phyloP scores from a whole-genome alignment of 805 yeast genomes.

The Helenozyma baotianmanensis region DNA sequence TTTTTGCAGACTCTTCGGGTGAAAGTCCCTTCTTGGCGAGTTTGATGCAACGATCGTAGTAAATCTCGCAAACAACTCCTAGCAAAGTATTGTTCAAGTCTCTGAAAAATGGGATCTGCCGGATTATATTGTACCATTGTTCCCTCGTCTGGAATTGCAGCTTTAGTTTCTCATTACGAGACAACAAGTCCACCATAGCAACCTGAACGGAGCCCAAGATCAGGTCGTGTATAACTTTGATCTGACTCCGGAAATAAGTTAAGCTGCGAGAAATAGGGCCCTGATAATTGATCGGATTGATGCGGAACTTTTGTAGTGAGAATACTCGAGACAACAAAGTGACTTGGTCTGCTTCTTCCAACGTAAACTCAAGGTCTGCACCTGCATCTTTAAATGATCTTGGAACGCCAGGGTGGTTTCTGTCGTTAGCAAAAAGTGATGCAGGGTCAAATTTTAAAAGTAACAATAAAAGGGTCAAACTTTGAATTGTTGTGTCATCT shows the following conservation, averaged over 20 bases:
- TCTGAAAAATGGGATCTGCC: slow-evolving; percentile 56
- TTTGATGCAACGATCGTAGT: slow-evolving; percentile 40
- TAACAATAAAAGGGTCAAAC: slow-evolving; percentile 44
- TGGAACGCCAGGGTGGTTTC: slow-evolving; percentile 29
- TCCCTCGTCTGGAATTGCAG: slow-evolving; percentile 32
- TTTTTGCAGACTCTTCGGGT: slow-evolving; percentile 23
- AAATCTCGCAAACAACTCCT: slow-evolving; percentile 56
- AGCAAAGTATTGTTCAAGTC: slow-evolving; percentile 56
- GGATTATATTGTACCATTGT: slow-evolving; percentile 57
- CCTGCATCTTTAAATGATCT: slow-evolving; percentile 24
- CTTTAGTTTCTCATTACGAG: slow-evolving; percentile 47
- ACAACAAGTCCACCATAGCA: slow-evolving; percentile 46
- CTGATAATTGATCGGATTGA: slow-evolving; percentile 43
- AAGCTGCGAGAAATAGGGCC: slow-evolving; percentile 71
- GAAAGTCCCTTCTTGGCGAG: slow-evolving; percentile 20
- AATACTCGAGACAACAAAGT: slow-evolving; percentile 35
- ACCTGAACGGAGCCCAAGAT: slow-evolving; percentile 53
- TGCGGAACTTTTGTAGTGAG: slow-evolving; percentile 31
- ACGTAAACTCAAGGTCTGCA: slow-evolving; percentile 23
- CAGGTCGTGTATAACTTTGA: slow-evolving; percentile 47
- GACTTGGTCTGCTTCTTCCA: slow-evolving; percentile 35
- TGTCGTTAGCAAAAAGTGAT: slow-evolving; percentile 37
- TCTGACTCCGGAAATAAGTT: slow-evolving; percentile 61
- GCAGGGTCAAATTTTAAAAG: slow-evolving; percentile 36
- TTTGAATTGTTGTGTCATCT: slow-evolving; percentile 26